A percentile compares a stretch with the other conserved stretches of the same genome.
These are phyloP conservation scores for Amphibolis antarctica DNA, from an alignment of 106 monocot genomes.

Conservation along the genomic window DNA sequence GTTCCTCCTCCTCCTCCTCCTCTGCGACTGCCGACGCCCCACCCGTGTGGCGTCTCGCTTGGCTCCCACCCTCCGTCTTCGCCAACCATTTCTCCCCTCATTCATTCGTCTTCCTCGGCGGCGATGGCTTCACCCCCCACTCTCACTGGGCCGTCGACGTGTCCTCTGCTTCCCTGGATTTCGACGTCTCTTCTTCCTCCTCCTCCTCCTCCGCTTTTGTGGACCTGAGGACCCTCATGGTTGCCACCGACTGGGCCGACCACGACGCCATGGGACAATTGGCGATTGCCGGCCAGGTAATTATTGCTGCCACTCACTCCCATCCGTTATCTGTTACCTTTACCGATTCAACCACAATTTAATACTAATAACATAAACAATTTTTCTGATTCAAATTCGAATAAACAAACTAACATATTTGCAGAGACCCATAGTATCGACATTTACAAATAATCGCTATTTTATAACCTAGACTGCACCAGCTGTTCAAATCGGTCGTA, in stretches of 20 bases:
- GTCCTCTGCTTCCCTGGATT: constrained; percentile 3
- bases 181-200: constrained; percentile 29
- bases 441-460: no score
- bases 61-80: constrained; percentile 32
- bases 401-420: no score
- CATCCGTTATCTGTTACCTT: not conserved
- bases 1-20: constrained; percentile 24
- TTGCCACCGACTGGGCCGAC: constrained; percentile 82
- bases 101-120: constrained; percentile 64
- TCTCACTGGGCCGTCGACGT: constrained; percentile 63
- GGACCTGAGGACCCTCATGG: constrained; percentile 86
- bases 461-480: no score
- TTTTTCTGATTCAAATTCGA: no score
- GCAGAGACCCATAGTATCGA: no score
- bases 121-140: constrained; percentile 10
- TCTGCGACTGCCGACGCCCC: constrained; percentile 4
- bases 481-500: no score
- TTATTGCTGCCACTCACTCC: not conserved
- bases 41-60: constrained; percentile 46
- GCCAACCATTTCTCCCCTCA: constrained; percentile 18
- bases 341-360: not conserved
- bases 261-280: constrained; percentile 44
- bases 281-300: constrained; percentile 80
- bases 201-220: constrained; percentile 50
- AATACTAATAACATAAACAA: not conserved